Evolutionary conservation across 208 protist genomes (phyloP), one percentile per base, ranked within the genome.

Genomic region (Leishmania mexicana): DNA sequence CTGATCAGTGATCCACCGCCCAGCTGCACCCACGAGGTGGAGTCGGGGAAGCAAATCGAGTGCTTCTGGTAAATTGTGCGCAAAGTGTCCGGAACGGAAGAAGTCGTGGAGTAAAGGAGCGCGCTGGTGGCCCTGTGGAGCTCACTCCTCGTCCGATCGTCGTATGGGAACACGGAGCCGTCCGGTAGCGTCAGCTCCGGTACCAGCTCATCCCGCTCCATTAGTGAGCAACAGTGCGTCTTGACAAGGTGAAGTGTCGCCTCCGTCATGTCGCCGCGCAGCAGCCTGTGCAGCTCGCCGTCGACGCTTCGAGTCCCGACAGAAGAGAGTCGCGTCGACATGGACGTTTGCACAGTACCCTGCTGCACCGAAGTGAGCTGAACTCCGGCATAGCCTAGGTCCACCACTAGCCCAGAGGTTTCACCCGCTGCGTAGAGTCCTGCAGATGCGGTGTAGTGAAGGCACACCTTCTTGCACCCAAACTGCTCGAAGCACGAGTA

Each of bases 331-430:
- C 75, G 67, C 19, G 83, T 57, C 10, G 80, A 86, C n/a, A 90
- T 35, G 60, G 78, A 58, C 2, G 87, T 83, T n/a, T 85, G 72
- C 35, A 84, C 82, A 2, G 89, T 73, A 35, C 88, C 88, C 19
- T 87, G 78, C 28, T 86, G 38, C 24, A 97, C 85, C 28, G 94
- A 90, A 13, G 89, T 90, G 28, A 94, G 64, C 40, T 91, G 89
- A 8, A 92, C 93, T 13, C 87, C 87, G 57, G 84, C 76, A 81
- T 93, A 94, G 51, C 94, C 94, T 28, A 96, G 53, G 78, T 97
- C 94, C 1, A 96, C 85, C 58, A 80, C 76, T 17, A 96, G 81
- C 3, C 94, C 94, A 17, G 91, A 93, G 24, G 87, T 94, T 58
- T 92, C 86, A 11, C 92, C 94, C 1, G 83, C 87, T 28, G 90